phyloP scores from a whole-genome alignment of 2,329 filamentous ascomycete species.

The Neophaeococcomyces mojaviensis region DNA sequence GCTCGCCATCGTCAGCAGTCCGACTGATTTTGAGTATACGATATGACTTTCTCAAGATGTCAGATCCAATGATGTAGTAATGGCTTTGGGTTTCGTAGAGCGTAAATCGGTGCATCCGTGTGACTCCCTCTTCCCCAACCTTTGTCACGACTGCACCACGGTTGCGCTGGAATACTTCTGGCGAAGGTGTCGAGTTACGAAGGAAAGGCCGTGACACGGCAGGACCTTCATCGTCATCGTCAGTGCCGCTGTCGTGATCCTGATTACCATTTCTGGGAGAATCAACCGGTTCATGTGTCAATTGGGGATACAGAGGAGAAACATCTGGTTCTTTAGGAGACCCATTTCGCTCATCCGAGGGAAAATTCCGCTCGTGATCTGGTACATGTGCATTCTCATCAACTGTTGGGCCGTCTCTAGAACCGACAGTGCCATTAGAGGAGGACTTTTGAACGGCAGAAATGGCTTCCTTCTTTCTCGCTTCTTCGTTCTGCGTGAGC shows the following conservation, averaged over 20 bases:
- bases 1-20: conserved; percentile 67
- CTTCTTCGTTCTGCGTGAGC: background rate
- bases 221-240: conserved; percentile 39
- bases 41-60: conserved; percentile 81
- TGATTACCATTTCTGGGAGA: conserved; percentile 25
- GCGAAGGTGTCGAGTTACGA: conserved; percentile 31
- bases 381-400: background rate
- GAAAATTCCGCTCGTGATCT: background rate
- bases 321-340: background rate
- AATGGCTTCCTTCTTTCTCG: background rate
- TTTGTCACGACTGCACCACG: conserved; percentile 30
- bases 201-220: conserved; percentile 38
- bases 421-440: background rate
- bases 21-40: conserved; percentile 92
- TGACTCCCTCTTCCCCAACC: conserved; percentile 36
- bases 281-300: conserved; percentile 4
- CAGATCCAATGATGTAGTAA: conserved; percentile 90
- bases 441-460: background rate
- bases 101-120: conserved; percentile 89
- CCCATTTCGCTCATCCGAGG: background rate
- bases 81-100: conserved; percentile 89
- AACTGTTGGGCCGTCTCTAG: background rate
- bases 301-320: conserved; percentile 4
- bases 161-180: conserved; percentile 32
- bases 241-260: conserved; percentile 34